Conservation (phyloP, 148 eudicot genomes). For the Chenopodium suecicum region DNA sequence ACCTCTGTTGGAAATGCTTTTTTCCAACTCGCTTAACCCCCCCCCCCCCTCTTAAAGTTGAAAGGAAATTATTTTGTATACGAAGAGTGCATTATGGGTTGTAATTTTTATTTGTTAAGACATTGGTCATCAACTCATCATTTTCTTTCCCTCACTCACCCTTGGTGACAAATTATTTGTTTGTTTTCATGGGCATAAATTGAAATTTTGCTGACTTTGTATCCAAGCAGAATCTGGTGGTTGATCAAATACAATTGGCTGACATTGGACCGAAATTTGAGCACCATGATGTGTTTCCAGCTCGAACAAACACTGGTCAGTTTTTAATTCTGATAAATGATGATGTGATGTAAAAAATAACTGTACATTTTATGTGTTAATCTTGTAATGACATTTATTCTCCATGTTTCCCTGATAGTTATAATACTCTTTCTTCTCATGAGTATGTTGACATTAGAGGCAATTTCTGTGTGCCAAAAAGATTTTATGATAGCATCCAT, state of each 20-base stretch:
- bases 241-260: conserved; percentile 80
- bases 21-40: background rate
- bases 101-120: background rate
- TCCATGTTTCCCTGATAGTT: background rate
- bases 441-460: background rate
- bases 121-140: background rate
- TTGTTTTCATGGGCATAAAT: background rate
- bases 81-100: background rate
- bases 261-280: conserved; percentile 95
- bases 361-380: background rate
- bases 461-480: background rate
- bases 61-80: background rate
- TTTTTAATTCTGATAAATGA: background rate
- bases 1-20: background rate
- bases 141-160: background rate
- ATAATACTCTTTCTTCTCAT: background rate
- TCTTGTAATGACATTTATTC: background rate
- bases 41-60: background rate
- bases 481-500: background rate
- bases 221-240: conserved; percentile 63
- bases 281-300: conserved; percentile 81
- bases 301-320: conserved; percentile 95
- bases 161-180: background rate
- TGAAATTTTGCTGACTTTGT: conserved; percentile 18
- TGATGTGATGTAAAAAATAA: background rate